A percentile compares a stretch with the other conserved stretches of the same genome.
These are phyloP conservation scores for Gracilariopsis chorda DNA, from an alignment of 23 red algal genomes.

Conservation along the genomic window DNA sequence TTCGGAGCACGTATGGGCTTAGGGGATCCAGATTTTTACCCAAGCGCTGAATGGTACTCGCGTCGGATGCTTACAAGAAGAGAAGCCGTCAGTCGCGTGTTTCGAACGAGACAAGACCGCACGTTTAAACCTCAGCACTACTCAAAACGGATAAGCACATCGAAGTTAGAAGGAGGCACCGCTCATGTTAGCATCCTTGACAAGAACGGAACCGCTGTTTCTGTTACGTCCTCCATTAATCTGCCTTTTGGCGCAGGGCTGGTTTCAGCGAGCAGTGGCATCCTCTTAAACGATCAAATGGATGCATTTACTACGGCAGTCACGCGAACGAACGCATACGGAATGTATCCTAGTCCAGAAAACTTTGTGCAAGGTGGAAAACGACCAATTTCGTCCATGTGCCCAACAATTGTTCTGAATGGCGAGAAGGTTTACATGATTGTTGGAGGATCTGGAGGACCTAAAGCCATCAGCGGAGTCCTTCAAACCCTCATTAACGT, in stretches of 20 bases:
- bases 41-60: constrained; percentile 21
- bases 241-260: constrained; percentile 82
- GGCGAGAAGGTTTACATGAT: constrained; percentile 63
- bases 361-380: constrained; percentile 76
- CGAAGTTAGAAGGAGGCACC: constrained; percentile 76
- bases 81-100: constrained; percentile 43
- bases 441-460: constrained; percentile 85
- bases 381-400: constrained; percentile 94
- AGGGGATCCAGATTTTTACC: constrained; percentile 93
- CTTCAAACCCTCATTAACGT: constrained; percentile 83
- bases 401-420: constrained; percentile 80
- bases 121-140: constrained; percentile 40
- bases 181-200: constrained; percentile 89
- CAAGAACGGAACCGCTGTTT: constrained; percentile 75
- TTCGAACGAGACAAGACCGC: not conserved
- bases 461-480: constrained; percentile 66
- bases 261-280: constrained; percentile 60
- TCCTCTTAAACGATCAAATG: constrained; percentile 92
- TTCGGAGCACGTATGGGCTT: constrained; percentile 79
- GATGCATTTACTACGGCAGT: constrained; percentile 76
- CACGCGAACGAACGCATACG: constrained; percentile 66
- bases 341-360: constrained; percentile 47
- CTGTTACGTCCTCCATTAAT: constrained; percentile 87
- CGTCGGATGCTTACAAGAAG: constrained; percentile 62
- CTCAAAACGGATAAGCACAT: constrained; percentile 8